Conservation (phyloP, 768 basidiomycete species). For the Termitomyces sp. region DNA sequence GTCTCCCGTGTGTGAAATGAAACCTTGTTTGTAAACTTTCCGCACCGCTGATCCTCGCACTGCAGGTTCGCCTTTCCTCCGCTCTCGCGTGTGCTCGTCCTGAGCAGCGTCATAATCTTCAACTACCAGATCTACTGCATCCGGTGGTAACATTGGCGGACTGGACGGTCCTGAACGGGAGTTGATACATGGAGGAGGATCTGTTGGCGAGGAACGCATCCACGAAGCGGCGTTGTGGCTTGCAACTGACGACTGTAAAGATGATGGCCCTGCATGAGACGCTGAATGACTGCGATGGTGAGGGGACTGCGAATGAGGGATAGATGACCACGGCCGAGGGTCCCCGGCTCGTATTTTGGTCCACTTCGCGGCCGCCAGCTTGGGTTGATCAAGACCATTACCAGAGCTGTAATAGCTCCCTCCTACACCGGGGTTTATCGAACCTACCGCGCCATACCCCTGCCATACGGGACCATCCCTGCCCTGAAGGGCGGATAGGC, state of each 20-base stretch:
- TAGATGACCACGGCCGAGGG: conserved; percentile 11
- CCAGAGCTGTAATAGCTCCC: conserved; percentile 14
- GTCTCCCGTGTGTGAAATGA: conserved; percentile 32
- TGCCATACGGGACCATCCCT: conserved; percentile 38
- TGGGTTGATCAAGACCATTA: conserved; percentile 42
- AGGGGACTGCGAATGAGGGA: conserved; percentile 18
- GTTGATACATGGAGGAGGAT: conserved; percentile 25
- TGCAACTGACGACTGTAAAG: conserved; percentile 22
- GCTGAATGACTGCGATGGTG: conserved; percentile 9
- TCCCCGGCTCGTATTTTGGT: conserved; percentile 19
- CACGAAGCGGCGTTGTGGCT: conserved; percentile 19
- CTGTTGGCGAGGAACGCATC: conserved; percentile 24
- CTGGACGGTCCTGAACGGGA: conserved; percentile 11
- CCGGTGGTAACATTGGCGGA: conserved; percentile 42
- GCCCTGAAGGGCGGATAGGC: conserved; percentile 33
- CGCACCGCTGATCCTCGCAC: conserved; percentile 34
- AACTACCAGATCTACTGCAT: conserved; percentile 88
- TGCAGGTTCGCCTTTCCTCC: conserved; percentile 60
- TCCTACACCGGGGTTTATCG: conserved; percentile 14
- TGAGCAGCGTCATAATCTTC: conserved; percentile 56
- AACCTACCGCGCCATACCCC: conserved; percentile 54
- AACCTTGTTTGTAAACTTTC: conserved; percentile 50
- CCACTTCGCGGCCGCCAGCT: conserved; percentile 43
- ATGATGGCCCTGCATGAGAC: conserved; percentile 7
- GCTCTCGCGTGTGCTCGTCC: conserved; percentile 45